phyloP scores from a whole-genome alignment of 257 asterid genomes.

The Rehmannia glutinosa region DNA sequence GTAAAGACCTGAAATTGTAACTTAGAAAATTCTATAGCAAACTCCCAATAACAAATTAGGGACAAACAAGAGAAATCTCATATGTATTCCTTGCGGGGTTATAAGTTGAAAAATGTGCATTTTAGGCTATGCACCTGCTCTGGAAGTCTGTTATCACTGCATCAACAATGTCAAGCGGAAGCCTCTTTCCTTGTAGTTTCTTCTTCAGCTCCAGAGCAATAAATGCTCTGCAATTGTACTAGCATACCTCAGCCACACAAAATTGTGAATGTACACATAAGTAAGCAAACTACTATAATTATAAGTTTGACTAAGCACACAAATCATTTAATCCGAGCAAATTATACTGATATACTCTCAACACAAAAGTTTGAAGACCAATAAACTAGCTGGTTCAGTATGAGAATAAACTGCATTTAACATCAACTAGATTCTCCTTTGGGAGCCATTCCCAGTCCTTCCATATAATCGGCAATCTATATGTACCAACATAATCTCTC shows the following conservation, averaged over 20 bases:
- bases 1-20: not conserved
- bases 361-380: not conserved
- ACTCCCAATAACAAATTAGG: not conserved
- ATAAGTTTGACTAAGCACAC: not conserved
- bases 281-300: not conserved
- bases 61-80: conserved; percentile 10
- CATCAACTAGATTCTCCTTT: not conserved
- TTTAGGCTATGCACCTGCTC: conserved; percentile 47
- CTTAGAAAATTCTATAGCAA: not conserved
- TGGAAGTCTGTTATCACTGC: conserved; percentile 63
- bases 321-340: not conserved
- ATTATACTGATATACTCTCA: no score
- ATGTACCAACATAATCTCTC: not conserved
- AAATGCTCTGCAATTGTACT: conserved; percentile 53
- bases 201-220: conserved; percentile 76
- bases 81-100: not conserved
- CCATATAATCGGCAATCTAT: no score
- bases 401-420: not conserved
- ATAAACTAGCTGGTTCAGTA: conserved; percentile 3
- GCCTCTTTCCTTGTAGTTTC: conserved; percentile 58
- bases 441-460: not conserved
- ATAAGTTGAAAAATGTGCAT: not conserved
- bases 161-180: conserved; percentile 47
- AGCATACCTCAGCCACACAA: conserved; percentile 18
- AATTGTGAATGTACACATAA: not conserved